These are phyloP conservation scores for Mycena rosella DNA, from an alignment of 768 basidiomycete genomes.

Conservation along the genomic window DNA sequence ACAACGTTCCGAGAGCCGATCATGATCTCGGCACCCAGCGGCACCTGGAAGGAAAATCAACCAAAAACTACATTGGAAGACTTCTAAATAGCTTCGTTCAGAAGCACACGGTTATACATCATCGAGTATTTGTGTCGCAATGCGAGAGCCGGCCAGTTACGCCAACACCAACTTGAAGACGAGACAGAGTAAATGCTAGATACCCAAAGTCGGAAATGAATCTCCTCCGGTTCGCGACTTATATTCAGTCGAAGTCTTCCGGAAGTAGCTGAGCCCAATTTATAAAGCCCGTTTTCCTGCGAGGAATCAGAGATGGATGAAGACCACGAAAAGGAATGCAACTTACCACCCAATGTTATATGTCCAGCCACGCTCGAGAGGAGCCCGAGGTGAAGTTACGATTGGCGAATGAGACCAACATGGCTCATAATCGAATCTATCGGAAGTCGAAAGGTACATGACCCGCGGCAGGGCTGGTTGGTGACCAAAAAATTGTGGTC, in stretches of 20 bases:
- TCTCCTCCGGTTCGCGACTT: too few relatives aligned
- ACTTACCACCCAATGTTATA: slow-evolving; percentile 17
- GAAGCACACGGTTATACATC: too few relatives aligned
- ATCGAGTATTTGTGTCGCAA: too few relatives aligned
- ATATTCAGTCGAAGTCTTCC: not conserved
- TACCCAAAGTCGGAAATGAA: too few relatives aligned
- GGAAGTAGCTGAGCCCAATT: slow-evolving; percentile 12
- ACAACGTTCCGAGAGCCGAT: too few relatives aligned
- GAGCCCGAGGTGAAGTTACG: not conserved
- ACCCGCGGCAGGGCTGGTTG: slow-evolving; percentile 4
- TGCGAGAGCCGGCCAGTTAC: too few relatives aligned
- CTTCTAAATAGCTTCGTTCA: too few relatives aligned
- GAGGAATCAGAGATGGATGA: not conserved
- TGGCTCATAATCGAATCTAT: slow-evolving; percentile 17
- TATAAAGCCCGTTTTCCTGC: slow-evolving; percentile 8
- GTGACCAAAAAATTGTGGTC: not conserved
- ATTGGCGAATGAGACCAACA: slow-evolving; percentile 22
- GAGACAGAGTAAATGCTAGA: too few relatives aligned
- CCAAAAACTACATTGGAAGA: too few relatives aligned
- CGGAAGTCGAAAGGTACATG: slow-evolving; percentile 25
- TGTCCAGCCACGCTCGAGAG: slow-evolving; percentile 28
- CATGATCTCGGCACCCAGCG: too few relatives aligned
- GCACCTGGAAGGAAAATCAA: too few relatives aligned
- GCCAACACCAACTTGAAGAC: too few relatives aligned
- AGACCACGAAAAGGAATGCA: slow-evolving; percentile 20